Evolutionary conservation across 768 basidiomycete genomes (phyloP).

Genomic region (Xanthoconium purpureum): DNA sequence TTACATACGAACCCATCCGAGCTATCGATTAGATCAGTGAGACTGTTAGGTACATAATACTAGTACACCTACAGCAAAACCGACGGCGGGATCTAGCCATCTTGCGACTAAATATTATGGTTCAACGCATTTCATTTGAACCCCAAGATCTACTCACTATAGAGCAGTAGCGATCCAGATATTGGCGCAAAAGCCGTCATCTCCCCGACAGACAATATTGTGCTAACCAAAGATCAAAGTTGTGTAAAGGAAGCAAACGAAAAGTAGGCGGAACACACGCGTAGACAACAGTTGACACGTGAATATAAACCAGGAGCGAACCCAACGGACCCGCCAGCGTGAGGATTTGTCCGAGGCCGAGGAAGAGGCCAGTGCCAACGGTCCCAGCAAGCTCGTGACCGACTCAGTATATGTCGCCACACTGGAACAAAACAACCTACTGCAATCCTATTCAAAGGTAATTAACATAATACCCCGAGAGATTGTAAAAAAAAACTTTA

Average conservation of each 20-base stretch:
- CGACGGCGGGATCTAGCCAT: constrained; percentile 32
- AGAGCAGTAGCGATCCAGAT: constrained; percentile 29
- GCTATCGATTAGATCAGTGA: constrained; percentile 6
- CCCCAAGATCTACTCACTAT: constrained; percentile 13
- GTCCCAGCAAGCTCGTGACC: constrained; percentile 25
- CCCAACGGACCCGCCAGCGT: constrained; percentile 27
- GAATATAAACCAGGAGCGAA: constrained; percentile 27
- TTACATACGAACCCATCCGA: constrained; percentile 23
- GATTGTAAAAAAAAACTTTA: background rate
- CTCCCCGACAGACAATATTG: constrained; percentile 30
- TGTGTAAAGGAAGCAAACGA: background rate
- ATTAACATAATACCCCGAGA: background rate
- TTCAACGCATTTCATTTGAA: background rate
- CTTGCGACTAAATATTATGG: constrained; percentile 22
- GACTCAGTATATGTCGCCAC: background rate
- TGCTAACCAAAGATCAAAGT: constrained; percentile 17
- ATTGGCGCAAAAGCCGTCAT: constrained; percentile 29
- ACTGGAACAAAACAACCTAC: constrained; percentile 8
- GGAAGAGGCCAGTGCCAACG: constrained; percentile 32
- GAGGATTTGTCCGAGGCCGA: constrained; percentile 31
- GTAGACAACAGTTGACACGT: constrained; percentile 28
- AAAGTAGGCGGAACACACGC: constrained; percentile 15
- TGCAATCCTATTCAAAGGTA: constrained; percentile 13
- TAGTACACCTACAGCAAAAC: constrained; percentile 26
- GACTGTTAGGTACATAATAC: background rate